Evolutionary conservation across 164 flowering plant genomes (phyloP).

Genomic region (Protea cynaroides): DNA sequence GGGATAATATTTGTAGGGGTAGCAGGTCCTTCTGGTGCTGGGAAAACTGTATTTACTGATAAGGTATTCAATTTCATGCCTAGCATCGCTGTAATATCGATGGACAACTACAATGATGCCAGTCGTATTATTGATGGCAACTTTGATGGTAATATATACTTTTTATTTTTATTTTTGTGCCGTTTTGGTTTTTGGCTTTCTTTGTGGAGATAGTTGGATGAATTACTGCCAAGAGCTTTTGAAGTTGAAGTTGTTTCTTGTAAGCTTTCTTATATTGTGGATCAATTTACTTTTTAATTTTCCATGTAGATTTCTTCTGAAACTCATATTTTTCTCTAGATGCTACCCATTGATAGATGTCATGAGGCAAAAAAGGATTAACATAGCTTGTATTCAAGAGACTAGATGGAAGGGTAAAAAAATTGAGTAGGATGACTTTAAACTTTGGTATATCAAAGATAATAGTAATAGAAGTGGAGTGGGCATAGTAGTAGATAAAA

Average conservation of each 20-base stretch:
- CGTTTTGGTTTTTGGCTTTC: not conserved
- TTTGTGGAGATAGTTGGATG: too few relatives aligned
- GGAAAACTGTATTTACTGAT: conserved; percentile 91
- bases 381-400: too few relatives aligned
- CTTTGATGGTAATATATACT: conserved; percentile 68
- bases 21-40: conserved; percentile 98
- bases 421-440: too few relatives aligned
- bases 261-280: not conserved
- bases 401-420: too few relatives aligned
- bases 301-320: not conserved
- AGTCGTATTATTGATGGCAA: conserved; percentile 94
- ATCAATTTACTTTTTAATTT: not conserved
- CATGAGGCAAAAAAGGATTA: too few relatives aligned
- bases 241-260: not conserved
- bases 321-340: not conserved
- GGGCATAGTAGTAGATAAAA: too few relatives aligned
- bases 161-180: not conserved
- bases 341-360: not conserved
- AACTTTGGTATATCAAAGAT: too few relatives aligned
- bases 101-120: conserved; percentile 94
- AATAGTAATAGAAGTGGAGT: too few relatives aligned
- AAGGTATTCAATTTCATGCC: conserved; percentile 90
- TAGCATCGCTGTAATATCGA: conserved; percentile 81
- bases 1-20: conserved; percentile 80
- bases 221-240: not conserved